A percentile compares a stretch with the other conserved stretches of the same genome.
These are phyloP conservation scores for Gracilaria gracilis DNA, from an alignment of 23 red algal species.

Conservation along the genomic window DNA sequence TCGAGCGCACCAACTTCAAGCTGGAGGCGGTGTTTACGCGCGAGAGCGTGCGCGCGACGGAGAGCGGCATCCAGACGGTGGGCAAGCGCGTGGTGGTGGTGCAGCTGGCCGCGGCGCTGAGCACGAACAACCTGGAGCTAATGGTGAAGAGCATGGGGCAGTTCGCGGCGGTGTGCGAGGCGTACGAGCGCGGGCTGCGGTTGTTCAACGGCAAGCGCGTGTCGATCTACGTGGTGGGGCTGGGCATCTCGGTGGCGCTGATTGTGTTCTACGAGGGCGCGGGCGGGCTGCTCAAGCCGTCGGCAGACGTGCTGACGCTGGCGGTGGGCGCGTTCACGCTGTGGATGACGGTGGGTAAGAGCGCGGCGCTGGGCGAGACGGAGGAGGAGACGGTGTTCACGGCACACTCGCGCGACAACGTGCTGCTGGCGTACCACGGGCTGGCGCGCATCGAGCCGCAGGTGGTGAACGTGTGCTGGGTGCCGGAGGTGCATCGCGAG, in stretches of 20 bases:
- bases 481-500: slow-evolving; percentile 54
- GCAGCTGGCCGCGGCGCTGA: slow-evolving; percentile 21
- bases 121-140: slow-evolving; percentile 38
- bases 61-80: slow-evolving; percentile 15
- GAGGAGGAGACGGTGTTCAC: slow-evolving; percentile 29
- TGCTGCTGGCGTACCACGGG: slow-evolving; percentile 60
- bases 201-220: slow-evolving; percentile 67
- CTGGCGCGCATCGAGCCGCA: slow-evolving; percentile 48
- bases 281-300: slow-evolving; percentile 33
- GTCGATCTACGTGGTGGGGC: slow-evolving; percentile 47
- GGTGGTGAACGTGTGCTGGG: slow-evolving; percentile 55
- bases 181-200: slow-evolving; percentile 38
- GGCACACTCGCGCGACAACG: slow-evolving; percentile 22
- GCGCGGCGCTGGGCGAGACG: slow-evolving; percentile 64
- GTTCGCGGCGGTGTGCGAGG: slow-evolving; percentile 63
- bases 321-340: slow-evolving; percentile 58
- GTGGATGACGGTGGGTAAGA: slow-evolving; percentile 69
- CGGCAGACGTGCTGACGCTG: slow-evolving; percentile 45
- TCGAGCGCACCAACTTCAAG: slow-evolving; percentile 51
- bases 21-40: slow-evolving; percentile 33
- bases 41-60: not conserved
- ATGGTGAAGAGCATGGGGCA: slow-evolving; percentile 41
- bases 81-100: slow-evolving; percentile 29
- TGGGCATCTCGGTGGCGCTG: slow-evolving; percentile 16
- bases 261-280: slow-evolving; percentile 45